These are phyloP conservation scores for Clitopilus passeckerianus DNA, from an alignment of 768 basidiomycete species.

Conservation along the genomic window DNA sequence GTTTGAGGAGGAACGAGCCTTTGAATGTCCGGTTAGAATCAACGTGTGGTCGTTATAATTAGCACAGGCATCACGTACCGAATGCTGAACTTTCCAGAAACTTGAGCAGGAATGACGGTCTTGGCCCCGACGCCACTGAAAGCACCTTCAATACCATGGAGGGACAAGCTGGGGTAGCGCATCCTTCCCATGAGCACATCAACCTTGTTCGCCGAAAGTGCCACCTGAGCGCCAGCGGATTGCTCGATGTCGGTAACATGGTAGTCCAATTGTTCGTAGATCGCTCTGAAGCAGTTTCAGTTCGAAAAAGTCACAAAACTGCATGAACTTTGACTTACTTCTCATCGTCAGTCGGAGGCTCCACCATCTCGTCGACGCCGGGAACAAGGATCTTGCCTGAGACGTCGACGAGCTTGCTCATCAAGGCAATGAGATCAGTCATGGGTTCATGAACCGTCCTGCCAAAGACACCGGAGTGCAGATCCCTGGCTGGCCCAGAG, in stretches of 20 bases:
- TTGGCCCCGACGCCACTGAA: slow-evolving; percentile 80
- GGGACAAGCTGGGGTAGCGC: slow-evolving; percentile 81
- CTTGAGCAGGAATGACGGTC: slow-evolving; percentile 93
- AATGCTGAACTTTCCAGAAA: slow-evolving; percentile 91
- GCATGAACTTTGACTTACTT: slow-evolving; percentile 33
- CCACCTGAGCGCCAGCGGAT: slow-evolving; percentile 70
- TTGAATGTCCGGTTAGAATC: not conserved
- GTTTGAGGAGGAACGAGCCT: slow-evolving; percentile 86
- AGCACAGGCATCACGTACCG: slow-evolving; percentile 60
- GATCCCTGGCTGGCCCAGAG: slow-evolving; percentile 78
- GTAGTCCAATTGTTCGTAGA: slow-evolving; percentile 77
- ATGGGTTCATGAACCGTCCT: slow-evolving; percentile 85
- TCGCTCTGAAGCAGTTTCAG: slow-evolving; percentile 31
- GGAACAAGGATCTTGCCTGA: slow-evolving; percentile 84
- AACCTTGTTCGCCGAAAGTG: slow-evolving; percentile 74
- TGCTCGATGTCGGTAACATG: slow-evolving; percentile 66
- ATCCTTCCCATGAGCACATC: slow-evolving; percentile 88
- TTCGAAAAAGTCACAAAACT: not conserved
- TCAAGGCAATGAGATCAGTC: slow-evolving; percentile 83
- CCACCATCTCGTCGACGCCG: slow-evolving; percentile 83
- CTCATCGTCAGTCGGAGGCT: slow-evolving; percentile 68
- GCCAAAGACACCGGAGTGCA: slow-evolving; percentile 89
- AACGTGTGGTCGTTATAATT: too few species aligned
- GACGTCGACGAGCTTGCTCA: slow-evolving; percentile 80
- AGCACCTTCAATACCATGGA: slow-evolving; percentile 96